Conservation (phyloP, 805 yeast species). For the Alloascoidea africana region DNA sequence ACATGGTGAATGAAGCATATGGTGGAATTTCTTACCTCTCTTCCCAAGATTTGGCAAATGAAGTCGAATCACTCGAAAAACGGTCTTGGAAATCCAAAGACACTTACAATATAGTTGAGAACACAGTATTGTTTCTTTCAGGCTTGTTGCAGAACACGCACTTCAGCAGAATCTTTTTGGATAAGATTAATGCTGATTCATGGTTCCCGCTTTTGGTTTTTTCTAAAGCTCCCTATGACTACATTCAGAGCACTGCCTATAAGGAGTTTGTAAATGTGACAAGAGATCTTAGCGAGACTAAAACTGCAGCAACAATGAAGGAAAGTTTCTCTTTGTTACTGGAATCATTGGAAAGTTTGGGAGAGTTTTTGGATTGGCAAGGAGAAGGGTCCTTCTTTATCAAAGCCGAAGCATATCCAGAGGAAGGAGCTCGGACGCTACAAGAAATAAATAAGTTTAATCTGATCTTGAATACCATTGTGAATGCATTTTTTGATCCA, state of each 20-base stretch:
- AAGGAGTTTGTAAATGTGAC: conserved; percentile 2
- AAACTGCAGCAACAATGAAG: conserved; percentile 13
- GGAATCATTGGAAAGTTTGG: conserved; percentile 16
- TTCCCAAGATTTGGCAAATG: neutral
- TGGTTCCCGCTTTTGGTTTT: conserved; percentile 35
- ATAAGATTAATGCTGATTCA: conserved; percentile 22
- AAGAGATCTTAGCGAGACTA: conserved; percentile 1
- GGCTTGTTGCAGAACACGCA: conserved; percentile 32
- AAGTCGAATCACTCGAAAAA: conserved; percentile 22
- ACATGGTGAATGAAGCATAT: conserved; percentile 17
- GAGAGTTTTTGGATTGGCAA: conserved; percentile 12
- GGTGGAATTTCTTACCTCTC: neutral
- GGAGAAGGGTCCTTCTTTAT: neutral
- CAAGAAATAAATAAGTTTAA: neutral
- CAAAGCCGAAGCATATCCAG: neutral
- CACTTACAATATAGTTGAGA: conserved; percentile 32
- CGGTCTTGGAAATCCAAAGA: conserved; percentile 43
- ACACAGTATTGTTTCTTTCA: conserved; percentile 32
- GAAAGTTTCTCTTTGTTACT: conserved; percentile 19
- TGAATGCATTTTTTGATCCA: neutral
- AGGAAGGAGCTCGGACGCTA: neutral
- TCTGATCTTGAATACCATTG: neutral
- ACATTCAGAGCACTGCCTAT: conserved; percentile 24
- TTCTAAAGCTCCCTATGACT: conserved; percentile 47
- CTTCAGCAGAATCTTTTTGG: conserved; percentile 14